Evolutionary conservation across 139 green algal species (phyloP).

Genomic region (Chlamydomonas urium): DNA sequence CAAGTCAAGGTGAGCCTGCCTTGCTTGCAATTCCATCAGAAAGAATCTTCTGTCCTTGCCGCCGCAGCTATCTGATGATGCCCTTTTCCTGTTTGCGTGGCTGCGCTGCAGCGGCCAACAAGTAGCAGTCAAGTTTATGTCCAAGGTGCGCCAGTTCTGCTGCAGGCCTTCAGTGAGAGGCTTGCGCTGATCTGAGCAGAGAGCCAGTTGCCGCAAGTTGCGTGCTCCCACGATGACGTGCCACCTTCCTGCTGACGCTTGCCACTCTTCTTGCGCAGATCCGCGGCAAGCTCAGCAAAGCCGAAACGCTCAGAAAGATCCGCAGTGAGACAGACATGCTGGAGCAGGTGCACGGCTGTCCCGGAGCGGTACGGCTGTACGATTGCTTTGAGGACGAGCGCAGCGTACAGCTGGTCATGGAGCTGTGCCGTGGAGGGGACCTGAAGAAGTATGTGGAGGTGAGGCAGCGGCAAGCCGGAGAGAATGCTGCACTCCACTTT

Average conservation of each 20-base stretch:
- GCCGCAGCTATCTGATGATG: not conserved
- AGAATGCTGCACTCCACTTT: too few species aligned
- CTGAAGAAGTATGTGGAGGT: conserved; percentile 48
- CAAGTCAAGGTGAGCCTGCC: not conserved
- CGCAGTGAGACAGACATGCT: conserved; percentile 34
- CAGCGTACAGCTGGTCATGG: conserved; percentile 40
- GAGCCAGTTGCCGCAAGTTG: not conserved
- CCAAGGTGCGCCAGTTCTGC: not conserved
- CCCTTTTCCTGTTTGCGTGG: not conserved
- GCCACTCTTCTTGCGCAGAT: conserved; percentile 23
- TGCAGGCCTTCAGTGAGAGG: not conserved
- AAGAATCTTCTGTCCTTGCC: not conserved
- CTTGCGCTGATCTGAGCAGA: not conserved
- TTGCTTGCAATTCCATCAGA: not conserved
- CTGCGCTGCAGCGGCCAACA: not conserved
- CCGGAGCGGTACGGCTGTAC: conserved; percentile 30
- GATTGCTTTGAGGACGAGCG: conserved; percentile 43
- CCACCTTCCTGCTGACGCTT: too few species aligned
- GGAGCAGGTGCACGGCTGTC: conserved; percentile 18
- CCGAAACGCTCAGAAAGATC: conserved; percentile 44
- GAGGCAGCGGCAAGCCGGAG: too few species aligned
- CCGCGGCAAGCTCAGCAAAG: conserved; percentile 31
- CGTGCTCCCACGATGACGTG: not conserved
- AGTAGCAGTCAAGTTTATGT: not conserved
- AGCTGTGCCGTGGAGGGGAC: conserved; percentile 46